Conservation (phyloP, 2,329 filamentous ascomycete genomes). For the Calonectria pseudoturangicola region DNA sequence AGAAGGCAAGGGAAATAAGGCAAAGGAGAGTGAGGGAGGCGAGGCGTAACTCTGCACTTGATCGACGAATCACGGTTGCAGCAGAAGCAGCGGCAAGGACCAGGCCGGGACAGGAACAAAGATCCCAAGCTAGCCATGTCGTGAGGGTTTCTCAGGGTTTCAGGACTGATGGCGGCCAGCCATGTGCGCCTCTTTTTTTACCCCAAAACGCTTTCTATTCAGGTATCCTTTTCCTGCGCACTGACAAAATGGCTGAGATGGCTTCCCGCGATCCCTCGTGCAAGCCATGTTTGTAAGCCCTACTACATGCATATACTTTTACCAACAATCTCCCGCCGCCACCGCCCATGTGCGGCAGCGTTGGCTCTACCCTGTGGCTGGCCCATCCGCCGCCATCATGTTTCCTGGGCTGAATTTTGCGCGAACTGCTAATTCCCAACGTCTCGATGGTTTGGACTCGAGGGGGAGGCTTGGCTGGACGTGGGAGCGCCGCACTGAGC, state of each 20-base stretch:
- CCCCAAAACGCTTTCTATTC: constrained; percentile 9
- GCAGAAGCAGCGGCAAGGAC: constrained; percentile 3
- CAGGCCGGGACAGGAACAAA: not conserved
- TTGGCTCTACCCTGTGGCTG: constrained; percentile 12
- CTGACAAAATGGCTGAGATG: constrained; percentile 17
- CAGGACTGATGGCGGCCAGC: constrained; percentile 5
- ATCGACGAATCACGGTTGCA: not conserved
- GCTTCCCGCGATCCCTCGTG: constrained; percentile 13
- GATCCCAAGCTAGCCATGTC: constrained; percentile 6
- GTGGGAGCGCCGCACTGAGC: not conserved
- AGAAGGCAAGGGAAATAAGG: not conserved
- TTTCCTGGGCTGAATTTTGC: constrained; percentile 19
- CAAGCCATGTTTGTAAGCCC: constrained; percentile 11
- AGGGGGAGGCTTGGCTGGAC: not conserved
- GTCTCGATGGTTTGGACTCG: not conserved
- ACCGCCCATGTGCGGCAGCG: constrained; percentile 1
- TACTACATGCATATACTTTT: not conserved
- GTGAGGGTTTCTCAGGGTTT: constrained; percentile 6
- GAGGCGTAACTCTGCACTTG: not conserved
- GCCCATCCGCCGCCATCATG: not conserved
- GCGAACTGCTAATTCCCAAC: constrained; percentile 2
- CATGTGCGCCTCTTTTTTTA: not conserved
- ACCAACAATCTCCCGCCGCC: constrained; percentile 8
- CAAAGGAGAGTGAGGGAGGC: not conserved
- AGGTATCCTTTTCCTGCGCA: constrained; percentile 3